A percentile compares a stretch with the other conserved stretches of the same genome.
Evolutionary conservation across 805 yeast species (phyloP).

Genomic region (Priceomyces castillae): DNA sequence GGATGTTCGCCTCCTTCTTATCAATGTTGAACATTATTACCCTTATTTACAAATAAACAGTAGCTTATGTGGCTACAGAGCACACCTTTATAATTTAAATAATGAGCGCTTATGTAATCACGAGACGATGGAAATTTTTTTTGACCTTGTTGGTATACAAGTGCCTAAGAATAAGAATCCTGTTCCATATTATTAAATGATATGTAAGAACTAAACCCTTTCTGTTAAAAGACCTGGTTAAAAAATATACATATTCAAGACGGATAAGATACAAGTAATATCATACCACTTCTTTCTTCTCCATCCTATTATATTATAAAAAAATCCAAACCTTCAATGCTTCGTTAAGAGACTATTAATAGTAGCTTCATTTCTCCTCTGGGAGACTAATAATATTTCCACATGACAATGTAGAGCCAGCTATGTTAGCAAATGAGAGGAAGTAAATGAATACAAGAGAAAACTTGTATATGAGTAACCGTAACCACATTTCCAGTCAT

Average conservation of each 20-base stretch:
- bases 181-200: background rate
- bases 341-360: background rate
- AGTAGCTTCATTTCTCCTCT: background rate
- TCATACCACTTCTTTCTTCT: too few relatives aligned
- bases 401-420: background rate
- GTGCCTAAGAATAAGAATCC: too few relatives aligned
- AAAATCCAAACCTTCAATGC: background rate
- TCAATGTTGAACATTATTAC: conserved; percentile 18
- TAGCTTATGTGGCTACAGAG: too few relatives aligned
- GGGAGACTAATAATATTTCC: too few relatives aligned
- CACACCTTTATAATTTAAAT: too few relatives aligned
- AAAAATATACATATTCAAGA: background rate
- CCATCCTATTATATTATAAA: background rate
- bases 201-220: background rate
- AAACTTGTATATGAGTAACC: background rate
- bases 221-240: background rate
- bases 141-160: too few relatives aligned
- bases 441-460: background rate
- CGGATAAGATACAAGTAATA: too few relatives aligned
- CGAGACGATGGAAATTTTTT: too few relatives aligned
- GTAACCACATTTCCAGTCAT: background rate
- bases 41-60: too few relatives aligned
- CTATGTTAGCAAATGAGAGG: conserved; percentile 1
- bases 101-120: too few relatives aligned
- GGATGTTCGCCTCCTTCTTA: conserved; percentile 69